Evolutionary conservation across 495 filamentous ascomycete species (phyloP).

Genomic region (Pseudoneurospora amorphoporcata): DNA sequence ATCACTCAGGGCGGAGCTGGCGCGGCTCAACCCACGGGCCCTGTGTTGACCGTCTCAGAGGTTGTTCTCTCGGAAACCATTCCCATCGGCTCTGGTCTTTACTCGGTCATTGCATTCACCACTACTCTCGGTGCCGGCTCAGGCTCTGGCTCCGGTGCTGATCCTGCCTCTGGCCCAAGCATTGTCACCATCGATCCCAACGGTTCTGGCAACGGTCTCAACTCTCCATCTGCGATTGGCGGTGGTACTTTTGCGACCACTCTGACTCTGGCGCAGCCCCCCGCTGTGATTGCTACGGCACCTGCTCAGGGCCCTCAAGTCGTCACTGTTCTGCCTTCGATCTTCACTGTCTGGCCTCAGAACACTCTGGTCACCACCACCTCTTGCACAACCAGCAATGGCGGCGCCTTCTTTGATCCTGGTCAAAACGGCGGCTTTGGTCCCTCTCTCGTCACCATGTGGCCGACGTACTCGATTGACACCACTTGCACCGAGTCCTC

Average conservation of each 20-base stretch:
- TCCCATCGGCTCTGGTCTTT: conserved; percentile 11
- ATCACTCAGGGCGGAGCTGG: background rate
- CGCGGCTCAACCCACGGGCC: background rate
- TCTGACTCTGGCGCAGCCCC: background rate
- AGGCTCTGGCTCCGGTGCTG: background rate
- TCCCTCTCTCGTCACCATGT: conserved; percentile 3
- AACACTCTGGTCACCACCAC: background rate
- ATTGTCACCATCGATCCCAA: conserved; percentile 13
- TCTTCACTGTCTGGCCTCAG: conserved; percentile 9
- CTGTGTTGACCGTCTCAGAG: conserved; percentile 10
- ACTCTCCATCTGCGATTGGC: background rate
- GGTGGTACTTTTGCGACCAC: background rate
- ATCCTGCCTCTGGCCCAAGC: background rate
- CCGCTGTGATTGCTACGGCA: background rate
- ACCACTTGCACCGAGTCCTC: conserved; percentile 1
- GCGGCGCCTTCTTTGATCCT: background rate
- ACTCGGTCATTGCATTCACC: conserved; percentile 9
- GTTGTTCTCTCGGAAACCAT: conserved; percentile 17
- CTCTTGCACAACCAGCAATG: background rate
- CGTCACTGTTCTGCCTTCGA: conserved; percentile 5
- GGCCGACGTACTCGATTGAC: background rate
- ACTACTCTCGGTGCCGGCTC: conserved; percentile 8
- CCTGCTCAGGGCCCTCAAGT: conserved; percentile 4
- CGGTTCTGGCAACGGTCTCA: conserved; percentile 7
- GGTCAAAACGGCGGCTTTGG: background rate